Evolutionary conservation across 1,139 yeast genomes (phyloP), one percentile per base, ranked within the genome.

Genomic region (Zygoascus meyerae): DNA sequence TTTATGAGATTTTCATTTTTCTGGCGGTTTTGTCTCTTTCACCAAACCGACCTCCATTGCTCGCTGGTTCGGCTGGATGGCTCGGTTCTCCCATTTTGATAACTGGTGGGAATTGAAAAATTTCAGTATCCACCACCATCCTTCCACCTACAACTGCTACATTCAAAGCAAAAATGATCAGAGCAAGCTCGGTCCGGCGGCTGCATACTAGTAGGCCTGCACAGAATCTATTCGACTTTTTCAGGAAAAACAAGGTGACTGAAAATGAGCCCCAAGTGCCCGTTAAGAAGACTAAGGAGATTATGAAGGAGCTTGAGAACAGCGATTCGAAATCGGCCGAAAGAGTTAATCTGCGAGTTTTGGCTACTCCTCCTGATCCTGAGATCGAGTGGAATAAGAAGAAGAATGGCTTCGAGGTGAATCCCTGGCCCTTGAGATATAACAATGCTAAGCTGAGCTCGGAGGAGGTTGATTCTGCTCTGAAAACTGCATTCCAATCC

Each of bases 351-450:
- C 55, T 64, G 28, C 42, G 55, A 18, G 58, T 64, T 3, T 50
- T 64, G 4, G 68, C 67, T 4, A 44, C 48, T 34, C 67, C 67
- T 12, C 53, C 51, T 8, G 41, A 42, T 21, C 49, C 44, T 17
- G 49, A 52, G 31, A 26, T 48, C 11, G 44, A 52, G 17, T 59
- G 62, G 54, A 55, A 53, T 48, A 49, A 47, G 21, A 52, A 50
- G 33, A 46, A 48, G 11, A 48, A 57, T 40, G 56, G 58, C 30
- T 57, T 56, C 43, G 54, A 52, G 29, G 56, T 64, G 42, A 47
- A 50, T 21, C 58, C 68, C 15, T 64, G 63, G 63, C 68, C 68
- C 9, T 52, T 61, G 9, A 52, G 50, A 38, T 50, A 48, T 30
- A 50, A 57, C 39, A 48, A 53, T 14, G 54, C 60, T 10, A 54